Base-by-base conservation (phyloP, 371 early-diverging fungal genomes). In the Quaeritorhiza haematococci region DNA sequence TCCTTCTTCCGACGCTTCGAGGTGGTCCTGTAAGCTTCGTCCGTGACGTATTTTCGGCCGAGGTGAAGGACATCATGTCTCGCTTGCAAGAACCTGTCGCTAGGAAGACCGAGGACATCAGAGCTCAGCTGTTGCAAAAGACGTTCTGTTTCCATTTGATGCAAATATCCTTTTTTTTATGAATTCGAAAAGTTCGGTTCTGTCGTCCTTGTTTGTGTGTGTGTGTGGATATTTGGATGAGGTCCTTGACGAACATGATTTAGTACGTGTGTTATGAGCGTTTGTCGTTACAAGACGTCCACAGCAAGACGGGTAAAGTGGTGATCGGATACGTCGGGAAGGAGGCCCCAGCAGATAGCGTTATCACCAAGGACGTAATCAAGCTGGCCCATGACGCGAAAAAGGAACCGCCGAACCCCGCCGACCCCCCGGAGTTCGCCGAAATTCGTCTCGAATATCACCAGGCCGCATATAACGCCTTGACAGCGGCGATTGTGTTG, bases 381-480 rank as follows among this genome's bases (percentile, higher is more conserved):
- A 67, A 62, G 49, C 34, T 55, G 3, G 65, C 65, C 17, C 56
- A 60, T 10, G 61, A 55, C 15, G 58, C 61, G 46, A 67, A 69
- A 32, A 66, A 64, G 34, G 66, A 63, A 28, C 21, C 8, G 8
- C 32, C 28, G 3, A 30, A 29, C 1, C 19, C 35, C 1, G 58
- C 43, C 0, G 47, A 35, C 17, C 46, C 55, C 1, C 41, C 10
- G n/a, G 50, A 48, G 21, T 21, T 56, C 0, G 35, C 51, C 2
- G n/a, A n/a, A n/a, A n/a, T n/a, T n/a, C n/a, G n/a, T n/a, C 54
- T 73, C 3, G 46, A 48, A 6, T 85, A 63, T 47, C 81, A 83
- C 49, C 84, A 80, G 33, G 70, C 80, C 10, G 85, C 86, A 0
- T 86, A 80, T 57, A 84, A 81, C 59, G 78, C 84, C 0, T 53